Evolutionary conservation across 331 rosid genomes (phyloP).

Genomic region (Acacia pycnantha): DNA sequence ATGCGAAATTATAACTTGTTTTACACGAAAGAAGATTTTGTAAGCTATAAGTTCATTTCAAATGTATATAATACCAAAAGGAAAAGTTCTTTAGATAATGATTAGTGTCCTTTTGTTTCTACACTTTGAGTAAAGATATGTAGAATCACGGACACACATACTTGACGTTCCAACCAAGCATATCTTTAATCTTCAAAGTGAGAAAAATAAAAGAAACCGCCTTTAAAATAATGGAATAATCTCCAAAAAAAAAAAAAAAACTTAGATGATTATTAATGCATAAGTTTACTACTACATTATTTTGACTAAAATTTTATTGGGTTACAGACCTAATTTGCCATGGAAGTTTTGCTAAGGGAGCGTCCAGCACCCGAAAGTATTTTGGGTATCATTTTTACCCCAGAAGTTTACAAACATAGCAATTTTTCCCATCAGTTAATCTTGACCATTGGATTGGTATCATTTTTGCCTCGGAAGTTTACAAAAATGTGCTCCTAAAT

Average conservation of each 20-base stretch:
- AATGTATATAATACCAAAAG: neutral
- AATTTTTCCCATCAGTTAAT: too few relatives aligned
- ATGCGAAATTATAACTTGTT: constrained; percentile 1
- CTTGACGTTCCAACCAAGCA: neutral
- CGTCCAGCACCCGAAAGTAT: too few relatives aligned
- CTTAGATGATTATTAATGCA: neutral
- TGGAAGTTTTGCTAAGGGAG: too few relatives aligned
- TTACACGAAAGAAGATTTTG: neutral
- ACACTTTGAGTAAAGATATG: neutral
- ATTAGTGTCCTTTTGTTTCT: constrained; percentile 10
- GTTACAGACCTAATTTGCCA: too few relatives aligned
- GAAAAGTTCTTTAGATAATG: neutral
- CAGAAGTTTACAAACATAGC: too few relatives aligned
- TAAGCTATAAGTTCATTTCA: neutral
- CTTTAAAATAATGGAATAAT: neutral
- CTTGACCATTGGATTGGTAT: too few relatives aligned
- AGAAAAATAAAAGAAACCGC: neutral
- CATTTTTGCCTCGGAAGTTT: too few relatives aligned
- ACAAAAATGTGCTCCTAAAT: too few relatives aligned
- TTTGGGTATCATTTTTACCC: too few relatives aligned
- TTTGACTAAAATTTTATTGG: neutral
- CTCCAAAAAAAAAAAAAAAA: neutral
- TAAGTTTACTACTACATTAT: neutral
- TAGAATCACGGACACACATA: neutral
- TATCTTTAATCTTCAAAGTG: neutral